Base-by-base conservation (phyloP, 768 basidiomycete genomes). In the Baorangia bicolor region DNA sequence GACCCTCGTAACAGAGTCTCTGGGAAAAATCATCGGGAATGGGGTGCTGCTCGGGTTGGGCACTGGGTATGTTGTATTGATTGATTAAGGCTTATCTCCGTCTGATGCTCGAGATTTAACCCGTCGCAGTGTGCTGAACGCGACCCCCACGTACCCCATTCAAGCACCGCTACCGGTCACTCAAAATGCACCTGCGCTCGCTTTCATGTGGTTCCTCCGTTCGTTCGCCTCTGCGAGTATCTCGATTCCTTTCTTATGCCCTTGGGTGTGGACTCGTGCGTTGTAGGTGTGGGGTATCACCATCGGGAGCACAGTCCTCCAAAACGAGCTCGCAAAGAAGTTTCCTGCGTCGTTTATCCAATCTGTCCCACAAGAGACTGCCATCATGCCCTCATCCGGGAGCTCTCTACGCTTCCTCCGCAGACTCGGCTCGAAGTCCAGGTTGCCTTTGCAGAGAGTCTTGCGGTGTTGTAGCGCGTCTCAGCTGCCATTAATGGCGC, bases 261-360 rank as follows among this genome's bases (percentile, higher is more conserved):
- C 18, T 43, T 13, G 27, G 8, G 23, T 18, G 5, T 3, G 5
- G 2, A 7, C 4, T 38, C 18, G 5, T 27, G 5, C 10, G n/a
- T 39, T 1, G 10, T 65, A 82, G 75, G 70, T 72, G 9, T 80
- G 81, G 76, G 83, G 83, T 8, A 69, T 83, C 48, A 71, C 77
- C 0, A 73, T 85, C 51, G 76, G 78, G 6, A 70, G 74, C 13
- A 74, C 77, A 0, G 71, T 84, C 41, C 71, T 85, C 2, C 78
- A 81, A 58, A 85, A 82, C 60, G 54, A 76, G 49, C 75, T 85
- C 13, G 63, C 63, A 5, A 68, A 64, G 31, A 63, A 62, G 4
- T 75, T 85, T 0, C 81, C 83, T 0, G 39, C 47, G 0, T 68
- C 59, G 0, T 81, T 81, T 53, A 33, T 71, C 10, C 41, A 61